These are phyloP conservation scores for Miscanthus lutarioriparius DNA, from an alignment of 176 grass and related monocot genomes.

Conservation along the genomic window DNA sequence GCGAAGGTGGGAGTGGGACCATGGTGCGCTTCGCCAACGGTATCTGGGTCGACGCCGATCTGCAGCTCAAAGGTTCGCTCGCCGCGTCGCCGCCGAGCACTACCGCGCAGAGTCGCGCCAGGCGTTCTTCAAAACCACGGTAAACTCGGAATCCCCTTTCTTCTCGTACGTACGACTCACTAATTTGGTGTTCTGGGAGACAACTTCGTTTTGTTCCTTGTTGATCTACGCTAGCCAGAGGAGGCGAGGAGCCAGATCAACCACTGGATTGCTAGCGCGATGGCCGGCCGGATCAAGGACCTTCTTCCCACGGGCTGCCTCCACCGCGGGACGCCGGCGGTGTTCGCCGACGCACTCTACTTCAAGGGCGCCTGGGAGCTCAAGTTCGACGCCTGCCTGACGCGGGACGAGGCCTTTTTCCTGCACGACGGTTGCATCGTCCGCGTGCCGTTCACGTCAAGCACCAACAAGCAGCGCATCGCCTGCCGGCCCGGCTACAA, in stretches of 20 bases:
- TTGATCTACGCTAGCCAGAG: conserved; percentile 29
- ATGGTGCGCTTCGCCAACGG: too few species aligned
- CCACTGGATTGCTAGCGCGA: conserved; percentile 47
- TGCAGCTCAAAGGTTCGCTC: too few species aligned
- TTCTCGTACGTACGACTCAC: not conserved
- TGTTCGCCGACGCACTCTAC: conserved; percentile 71
- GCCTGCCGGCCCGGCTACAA: too few species aligned
- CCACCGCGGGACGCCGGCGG: not conserved
- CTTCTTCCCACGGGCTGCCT: conserved; percentile 43
- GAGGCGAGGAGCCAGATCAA: conserved; percentile 55
- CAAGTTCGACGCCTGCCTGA: too few species aligned
- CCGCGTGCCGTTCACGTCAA: too few species aligned
- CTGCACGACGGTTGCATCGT: too few species aligned
- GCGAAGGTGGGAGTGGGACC: too few species aligned
- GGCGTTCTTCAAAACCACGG: conserved; percentile 46
- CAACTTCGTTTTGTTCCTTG: not conserved
- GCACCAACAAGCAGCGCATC: too few species aligned
- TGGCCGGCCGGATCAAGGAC: conserved; percentile 60
- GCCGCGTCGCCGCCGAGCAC: too few species aligned
- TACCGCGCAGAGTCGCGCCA: conserved; percentile 42
- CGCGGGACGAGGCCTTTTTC: too few species aligned
- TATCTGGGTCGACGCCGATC: too few species aligned
- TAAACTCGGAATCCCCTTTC: not conserved
- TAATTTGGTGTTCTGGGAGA: too few species aligned
- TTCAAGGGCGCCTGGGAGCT: conserved; percentile 71